phyloP scores from a whole-genome alignment of 176 grass and related monocot species.

The Rhynchospora tenuis region DNA sequence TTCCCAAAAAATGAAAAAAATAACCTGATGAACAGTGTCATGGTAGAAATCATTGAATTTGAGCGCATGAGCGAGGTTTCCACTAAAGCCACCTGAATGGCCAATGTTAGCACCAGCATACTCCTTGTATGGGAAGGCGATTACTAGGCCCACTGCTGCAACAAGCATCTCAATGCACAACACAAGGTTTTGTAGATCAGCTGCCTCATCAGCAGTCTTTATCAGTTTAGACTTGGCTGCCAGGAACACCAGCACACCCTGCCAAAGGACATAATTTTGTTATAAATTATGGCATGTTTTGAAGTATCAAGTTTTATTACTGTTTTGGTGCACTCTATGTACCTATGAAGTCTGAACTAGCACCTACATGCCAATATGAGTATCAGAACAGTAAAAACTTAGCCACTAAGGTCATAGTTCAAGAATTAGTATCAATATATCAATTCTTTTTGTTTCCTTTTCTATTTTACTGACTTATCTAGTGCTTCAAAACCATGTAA shows the following conservation, averaged over 20 bases:
- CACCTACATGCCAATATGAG: not conserved
- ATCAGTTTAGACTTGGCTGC: slow-evolving; percentile 88
- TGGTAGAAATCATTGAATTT: slow-evolving; percentile 92
- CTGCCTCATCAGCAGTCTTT: slow-evolving; percentile 76
- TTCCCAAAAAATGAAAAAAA: not conserved
- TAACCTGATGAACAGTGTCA: slow-evolving; percentile 97
- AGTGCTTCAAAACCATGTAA: not conserved
- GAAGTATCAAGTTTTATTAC: not conserved
- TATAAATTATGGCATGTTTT: not conserved
- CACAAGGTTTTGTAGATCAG: slow-evolving; percentile 83
- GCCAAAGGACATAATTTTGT: slow-evolving; percentile 3
- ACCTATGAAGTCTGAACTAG: not conserved
- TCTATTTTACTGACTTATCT: not conserved
- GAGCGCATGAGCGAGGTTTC: slow-evolving; percentile 59
- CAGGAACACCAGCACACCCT: slow-evolving; percentile 98
- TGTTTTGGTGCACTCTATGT: not conserved
- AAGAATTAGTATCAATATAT: not conserved
- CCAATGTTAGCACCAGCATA: slow-evolving; percentile 79
- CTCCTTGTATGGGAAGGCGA: slow-evolving; percentile 94
- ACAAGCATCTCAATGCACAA: slow-evolving; percentile 95
- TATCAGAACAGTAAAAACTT: not conserved
- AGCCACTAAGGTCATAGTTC: not conserved
- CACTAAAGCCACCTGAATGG: slow-evolving; percentile 52
- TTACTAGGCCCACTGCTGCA: slow-evolving; percentile 67
- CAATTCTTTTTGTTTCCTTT: not conserved